Evolutionary conservation across 208 protist species (phyloP).

Genomic region (Wallacemonas sp.): DNA sequence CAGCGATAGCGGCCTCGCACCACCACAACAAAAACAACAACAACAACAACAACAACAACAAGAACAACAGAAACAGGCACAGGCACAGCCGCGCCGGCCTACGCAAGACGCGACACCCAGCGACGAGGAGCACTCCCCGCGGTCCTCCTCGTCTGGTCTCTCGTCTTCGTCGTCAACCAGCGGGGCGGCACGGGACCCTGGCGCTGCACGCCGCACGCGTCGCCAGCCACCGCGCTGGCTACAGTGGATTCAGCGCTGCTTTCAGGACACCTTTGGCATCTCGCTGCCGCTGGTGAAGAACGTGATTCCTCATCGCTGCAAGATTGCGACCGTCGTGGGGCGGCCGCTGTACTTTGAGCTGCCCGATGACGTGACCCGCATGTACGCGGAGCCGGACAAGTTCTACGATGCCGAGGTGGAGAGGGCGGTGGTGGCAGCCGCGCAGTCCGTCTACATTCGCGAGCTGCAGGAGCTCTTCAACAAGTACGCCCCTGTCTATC

Average conservation of each 20-base stretch:
- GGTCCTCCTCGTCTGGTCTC: too few species aligned
- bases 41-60: background rate
- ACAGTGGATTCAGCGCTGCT: constrained; percentile 29
- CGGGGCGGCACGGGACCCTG: too few species aligned
- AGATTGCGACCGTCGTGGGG: constrained; percentile 53
- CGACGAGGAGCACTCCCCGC: background rate
- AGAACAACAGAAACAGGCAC: background rate
- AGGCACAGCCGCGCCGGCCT: too few species aligned
- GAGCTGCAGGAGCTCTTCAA: constrained; percentile 46
- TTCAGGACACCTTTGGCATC: constrained; percentile 52
- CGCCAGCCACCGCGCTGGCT: constrained; percentile 19
- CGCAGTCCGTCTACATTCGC: constrained; percentile 38
- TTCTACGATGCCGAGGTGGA: constrained; percentile 38
- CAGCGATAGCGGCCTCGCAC: too few species aligned
- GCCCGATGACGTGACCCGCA: constrained; percentile 28
- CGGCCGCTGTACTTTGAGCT: constrained; percentile 45
- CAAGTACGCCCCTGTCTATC: constrained; percentile 40
- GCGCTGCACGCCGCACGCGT: background rate
- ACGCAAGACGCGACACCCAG: too few species aligned
- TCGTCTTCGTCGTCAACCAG: too few species aligned
- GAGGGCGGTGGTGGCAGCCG: constrained; percentile 26
- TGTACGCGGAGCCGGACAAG: constrained; percentile 30
- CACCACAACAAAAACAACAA: background rate
- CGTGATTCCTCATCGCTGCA: constrained; percentile 39
- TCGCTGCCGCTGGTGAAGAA: constrained; percentile 60